Conservation (phyloP, 1,284 basidiomycete species). For the Apiotrichum veenhuisii region DNA sequence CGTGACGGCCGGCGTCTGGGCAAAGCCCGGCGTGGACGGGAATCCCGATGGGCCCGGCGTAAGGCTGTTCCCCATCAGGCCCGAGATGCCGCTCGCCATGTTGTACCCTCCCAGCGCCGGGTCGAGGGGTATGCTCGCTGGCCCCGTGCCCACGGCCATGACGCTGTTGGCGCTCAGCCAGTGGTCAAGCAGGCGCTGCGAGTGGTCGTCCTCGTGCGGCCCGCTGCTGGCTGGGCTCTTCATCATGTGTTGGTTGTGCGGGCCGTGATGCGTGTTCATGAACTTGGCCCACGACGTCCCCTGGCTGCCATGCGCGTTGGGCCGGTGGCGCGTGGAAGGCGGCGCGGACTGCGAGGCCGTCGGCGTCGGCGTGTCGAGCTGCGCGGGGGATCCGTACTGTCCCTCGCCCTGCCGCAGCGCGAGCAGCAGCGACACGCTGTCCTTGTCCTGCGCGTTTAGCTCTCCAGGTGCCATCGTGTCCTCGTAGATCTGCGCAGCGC, state of each 20-base stretch:
- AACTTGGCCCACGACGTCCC: constrained; percentile 15
- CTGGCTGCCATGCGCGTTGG: background rate
- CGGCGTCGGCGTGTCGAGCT: background rate
- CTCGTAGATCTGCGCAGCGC: constrained; percentile 46
- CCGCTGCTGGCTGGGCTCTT: constrained; percentile 18
- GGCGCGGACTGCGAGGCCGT: no score
- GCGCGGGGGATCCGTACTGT: background rate
- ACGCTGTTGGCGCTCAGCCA: constrained; percentile 47
- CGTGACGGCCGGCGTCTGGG: background rate
- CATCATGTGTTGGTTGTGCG: constrained; percentile 6
- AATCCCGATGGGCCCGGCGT: background rate
- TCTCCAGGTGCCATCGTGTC: constrained; percentile 43
- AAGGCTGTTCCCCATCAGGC: background rate
- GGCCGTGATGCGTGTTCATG: constrained; percentile 1
- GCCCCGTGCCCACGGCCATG: constrained; percentile 30
- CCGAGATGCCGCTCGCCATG: background rate
- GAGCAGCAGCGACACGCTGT: constrained; percentile 42
- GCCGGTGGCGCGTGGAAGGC: background rate
- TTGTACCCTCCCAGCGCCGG: background rate
- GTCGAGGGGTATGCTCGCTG: constrained; percentile 10
- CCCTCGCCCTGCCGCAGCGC: constrained; percentile 40
- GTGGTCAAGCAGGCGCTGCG: constrained; percentile 47
- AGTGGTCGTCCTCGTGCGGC: constrained; percentile 46
- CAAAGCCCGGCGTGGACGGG: background rate
- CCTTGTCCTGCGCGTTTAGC: constrained; percentile 39